phyloP scores from a whole-genome alignment of 371 early-diverging fungal species.

The Mucor sp. region DNA sequence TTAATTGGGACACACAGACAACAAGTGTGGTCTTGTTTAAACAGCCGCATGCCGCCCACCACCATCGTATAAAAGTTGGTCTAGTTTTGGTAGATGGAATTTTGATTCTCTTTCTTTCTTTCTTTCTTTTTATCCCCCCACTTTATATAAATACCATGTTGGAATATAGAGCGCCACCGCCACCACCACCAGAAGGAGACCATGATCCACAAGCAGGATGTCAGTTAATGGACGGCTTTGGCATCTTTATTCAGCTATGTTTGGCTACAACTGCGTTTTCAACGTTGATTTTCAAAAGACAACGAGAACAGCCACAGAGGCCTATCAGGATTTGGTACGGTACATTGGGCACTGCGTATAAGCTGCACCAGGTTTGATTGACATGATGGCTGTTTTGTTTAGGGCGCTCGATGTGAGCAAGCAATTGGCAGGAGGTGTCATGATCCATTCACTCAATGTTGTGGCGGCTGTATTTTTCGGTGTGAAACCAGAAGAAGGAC shows the following conservation, averaged over 20 bases:
- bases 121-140: background rate
- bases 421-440: slow-evolving; percentile 64
- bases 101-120: background rate
- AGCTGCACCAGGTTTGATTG: no score
- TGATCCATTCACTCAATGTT: slow-evolving; percentile 66
- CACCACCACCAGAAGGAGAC: slow-evolving; percentile 11
- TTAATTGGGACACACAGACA: background rate
- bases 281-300: slow-evolving; percentile 64
- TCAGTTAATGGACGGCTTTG: slow-evolving; percentile 63
- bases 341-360: no score
- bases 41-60: background rate
- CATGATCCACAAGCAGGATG: slow-evolving; percentile 47
- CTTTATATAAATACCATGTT: slow-evolving; percentile 3
- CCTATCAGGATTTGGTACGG: slow-evolving; percentile 63
- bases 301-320: slow-evolving; percentile 62
- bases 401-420: slow-evolving; percentile 71
- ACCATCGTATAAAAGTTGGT: background rate
- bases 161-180: slow-evolving; percentile 12
- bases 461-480: slow-evolving; percentile 62
- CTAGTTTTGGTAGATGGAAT: background rate
- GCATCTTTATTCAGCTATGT: slow-evolving; percentile 63
- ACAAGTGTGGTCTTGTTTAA: background rate
- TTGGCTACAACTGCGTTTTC: slow-evolving; percentile 66
- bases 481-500: slow-evolving; percentile 47
- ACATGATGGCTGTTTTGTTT: background rate